Evolutionary conservation across 331 rosid species (phyloP).

Genomic region (Arachis monticola): DNA sequence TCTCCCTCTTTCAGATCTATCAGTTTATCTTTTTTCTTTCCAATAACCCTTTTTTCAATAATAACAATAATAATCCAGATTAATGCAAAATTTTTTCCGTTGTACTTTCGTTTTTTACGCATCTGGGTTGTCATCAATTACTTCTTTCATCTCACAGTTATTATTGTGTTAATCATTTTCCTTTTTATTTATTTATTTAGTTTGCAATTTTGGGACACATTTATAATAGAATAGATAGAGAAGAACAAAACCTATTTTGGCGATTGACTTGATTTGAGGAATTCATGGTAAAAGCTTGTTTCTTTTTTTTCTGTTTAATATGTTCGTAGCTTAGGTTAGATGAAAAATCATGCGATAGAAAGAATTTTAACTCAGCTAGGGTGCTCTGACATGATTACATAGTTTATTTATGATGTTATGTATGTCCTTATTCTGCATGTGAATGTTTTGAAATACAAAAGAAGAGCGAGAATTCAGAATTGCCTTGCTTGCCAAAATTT

Average conservation of each 20-base stretch:
- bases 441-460: not conserved
- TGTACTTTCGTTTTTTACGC: not conserved
- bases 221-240: not conserved
- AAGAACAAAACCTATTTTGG: not conserved
- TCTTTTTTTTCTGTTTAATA: not conserved
- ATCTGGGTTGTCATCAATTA: constrained; percentile 14
- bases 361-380: not conserved
- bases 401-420: not conserved
- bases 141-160: not conserved
- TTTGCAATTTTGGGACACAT: not conserved
- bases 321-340: not conserved
- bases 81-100: not conserved
- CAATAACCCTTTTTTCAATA: not conserved
- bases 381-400: not conserved
- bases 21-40: not conserved
- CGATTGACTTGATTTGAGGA: not conserved
- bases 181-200: no score
- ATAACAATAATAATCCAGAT: not conserved
- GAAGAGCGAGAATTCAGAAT: not conserved
- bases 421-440: not conserved
- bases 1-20: constrained; percentile 40
- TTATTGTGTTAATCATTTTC: no score
- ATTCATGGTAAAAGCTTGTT: no score
- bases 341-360: no score
- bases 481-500: constrained; percentile 17